phyloP scores from a whole-genome alignment of 768 basidiomycete species.

The Russula earlei region DNA sequence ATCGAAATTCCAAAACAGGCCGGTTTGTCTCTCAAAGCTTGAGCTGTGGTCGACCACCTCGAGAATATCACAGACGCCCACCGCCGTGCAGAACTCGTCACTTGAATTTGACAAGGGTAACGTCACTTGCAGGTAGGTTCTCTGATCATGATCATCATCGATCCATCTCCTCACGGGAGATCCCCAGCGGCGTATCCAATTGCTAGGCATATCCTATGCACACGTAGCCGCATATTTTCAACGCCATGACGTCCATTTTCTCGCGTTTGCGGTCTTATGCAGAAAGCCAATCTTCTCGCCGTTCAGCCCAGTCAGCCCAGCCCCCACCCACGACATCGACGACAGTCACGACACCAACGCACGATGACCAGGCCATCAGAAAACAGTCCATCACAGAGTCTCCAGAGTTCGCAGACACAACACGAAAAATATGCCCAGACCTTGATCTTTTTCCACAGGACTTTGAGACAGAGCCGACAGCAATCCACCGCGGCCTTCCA shows the following conservation, averaged over 20 bases:
- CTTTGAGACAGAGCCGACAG: conserved; percentile 6
- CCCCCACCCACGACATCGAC: conserved; percentile 10
- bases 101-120: background rate
- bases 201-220: background rate
- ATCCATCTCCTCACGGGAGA: background rate
- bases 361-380: background rate
- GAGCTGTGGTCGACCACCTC: background rate
- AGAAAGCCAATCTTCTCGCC: conserved; percentile 21
- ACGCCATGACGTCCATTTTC: conserved; percentile 25
- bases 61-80: background rate
- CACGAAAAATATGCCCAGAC: conserved; percentile 33
- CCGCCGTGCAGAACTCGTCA: background rate
- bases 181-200: background rate
- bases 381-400: background rate
- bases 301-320: conserved; percentile 11
- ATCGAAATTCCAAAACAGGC: conserved; percentile 8
- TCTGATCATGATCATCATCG: background rate
- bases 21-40: conserved; percentile 9
- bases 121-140: background rate
- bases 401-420: conserved; percentile 11
- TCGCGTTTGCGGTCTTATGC: conserved; percentile 27
- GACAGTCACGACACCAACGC: conserved; percentile 6
- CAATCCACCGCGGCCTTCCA: conserved; percentile 5
- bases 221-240: background rate
- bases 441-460: conserved; percentile 28